phyloP scores from a whole-genome alignment of 805 yeast genomes.

The Wickerhamomyces kurtzmanii region DNA sequence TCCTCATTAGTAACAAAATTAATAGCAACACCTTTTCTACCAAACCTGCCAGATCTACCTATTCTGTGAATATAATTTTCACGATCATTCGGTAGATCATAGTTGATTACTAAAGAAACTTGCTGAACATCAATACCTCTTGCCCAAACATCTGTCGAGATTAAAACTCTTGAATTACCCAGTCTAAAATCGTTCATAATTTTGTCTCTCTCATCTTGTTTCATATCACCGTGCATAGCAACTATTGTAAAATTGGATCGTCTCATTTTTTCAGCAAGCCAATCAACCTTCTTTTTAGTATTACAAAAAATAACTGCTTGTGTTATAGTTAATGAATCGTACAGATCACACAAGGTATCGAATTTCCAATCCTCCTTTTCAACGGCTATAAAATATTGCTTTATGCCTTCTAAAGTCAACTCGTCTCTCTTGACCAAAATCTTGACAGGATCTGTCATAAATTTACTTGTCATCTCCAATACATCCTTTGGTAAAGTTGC shows the following conservation, averaged over 20 bases:
- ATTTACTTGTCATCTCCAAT: slow-evolving; percentile 82
- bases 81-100: slow-evolving; percentile 85
- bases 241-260: slow-evolving; percentile 83
- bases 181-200: slow-evolving; percentile 94
- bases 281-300: slow-evolving; percentile 91
- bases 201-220: slow-evolving; percentile 88
- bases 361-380: slow-evolving; percentile 92
- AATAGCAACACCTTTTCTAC: slow-evolving; percentile 97
- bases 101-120: slow-evolving; percentile 90
- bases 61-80: slow-evolving; percentile 97
- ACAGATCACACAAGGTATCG: slow-evolving; percentile 88
- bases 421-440: slow-evolving; percentile 93
- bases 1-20: slow-evolving; percentile 85
- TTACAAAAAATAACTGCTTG: slow-evolving; percentile 98
- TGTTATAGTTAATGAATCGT: slow-evolving; percentile 90
- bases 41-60: slow-evolving; percentile 98
- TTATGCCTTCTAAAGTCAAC: slow-evolving; percentile 87
- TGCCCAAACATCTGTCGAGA: slow-evolving; percentile 96
- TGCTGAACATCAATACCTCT: slow-evolving; percentile 99
- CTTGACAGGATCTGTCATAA: slow-evolving; percentile 89
- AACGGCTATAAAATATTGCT: slow-evolving; percentile 84
- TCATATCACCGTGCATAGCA: slow-evolving; percentile 96
- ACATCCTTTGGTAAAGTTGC: slow-evolving; percentile 94
- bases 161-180: slow-evolving; percentile 87
- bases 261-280: slow-evolving; percentile 72